These are phyloP conservation scores for Penicillium alfredii DNA, from an alignment of 495 filamentous ascomycete genomes.

Conservation along the genomic window DNA sequence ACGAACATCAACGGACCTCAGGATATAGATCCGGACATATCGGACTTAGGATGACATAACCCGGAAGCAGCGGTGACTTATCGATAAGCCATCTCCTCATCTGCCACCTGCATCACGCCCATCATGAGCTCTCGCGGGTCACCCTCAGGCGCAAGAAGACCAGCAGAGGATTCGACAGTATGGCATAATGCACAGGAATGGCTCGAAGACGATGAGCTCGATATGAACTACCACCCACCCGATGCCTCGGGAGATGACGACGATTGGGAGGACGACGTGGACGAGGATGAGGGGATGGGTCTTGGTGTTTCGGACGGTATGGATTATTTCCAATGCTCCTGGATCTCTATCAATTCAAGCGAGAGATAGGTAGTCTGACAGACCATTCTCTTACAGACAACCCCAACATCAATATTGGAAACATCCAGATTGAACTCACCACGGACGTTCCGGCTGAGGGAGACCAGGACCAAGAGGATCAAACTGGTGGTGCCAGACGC, in stretches of 20 bases:
- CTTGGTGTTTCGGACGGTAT: constrained; percentile 27
- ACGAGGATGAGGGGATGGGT: constrained; percentile 49
- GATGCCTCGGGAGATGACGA: constrained; percentile 9
- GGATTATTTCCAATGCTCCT: constrained; percentile 35
- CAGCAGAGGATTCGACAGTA: constrained; percentile 6
- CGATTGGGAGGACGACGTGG: constrained; percentile 18
- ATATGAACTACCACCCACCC: constrained; percentile 16
- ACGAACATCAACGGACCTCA: neutral
- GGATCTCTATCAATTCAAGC: constrained; percentile 18
- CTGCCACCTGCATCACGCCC: constrained; percentile 3
- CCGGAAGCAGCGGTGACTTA: constrained; percentile 16
- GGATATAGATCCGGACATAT: constrained; percentile 1
- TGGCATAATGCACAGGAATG: constrained; percentile 40
- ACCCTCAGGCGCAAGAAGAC: constrained; percentile 4
- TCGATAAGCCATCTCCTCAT: constrained; percentile 27
- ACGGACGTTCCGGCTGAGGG: constrained; percentile 37
- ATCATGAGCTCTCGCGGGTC: constrained; percentile 14
- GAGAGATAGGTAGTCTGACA: constrained; percentile 15
- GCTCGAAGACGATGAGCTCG: constrained; percentile 33
- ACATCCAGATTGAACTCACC: constrained; percentile 46
- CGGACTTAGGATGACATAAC: constrained; percentile 15
- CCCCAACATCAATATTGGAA: constrained; percentile 30
- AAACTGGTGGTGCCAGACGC: constrained; percentile 15
- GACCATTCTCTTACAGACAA: constrained; percentile 19
- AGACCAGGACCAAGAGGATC: constrained; percentile 33